Evolutionary conservation across 2,329 filamentous ascomycete genomes (phyloP), one percentile per base, ranked within the genome.

Genomic region (Botrytis galanthina): DNA sequence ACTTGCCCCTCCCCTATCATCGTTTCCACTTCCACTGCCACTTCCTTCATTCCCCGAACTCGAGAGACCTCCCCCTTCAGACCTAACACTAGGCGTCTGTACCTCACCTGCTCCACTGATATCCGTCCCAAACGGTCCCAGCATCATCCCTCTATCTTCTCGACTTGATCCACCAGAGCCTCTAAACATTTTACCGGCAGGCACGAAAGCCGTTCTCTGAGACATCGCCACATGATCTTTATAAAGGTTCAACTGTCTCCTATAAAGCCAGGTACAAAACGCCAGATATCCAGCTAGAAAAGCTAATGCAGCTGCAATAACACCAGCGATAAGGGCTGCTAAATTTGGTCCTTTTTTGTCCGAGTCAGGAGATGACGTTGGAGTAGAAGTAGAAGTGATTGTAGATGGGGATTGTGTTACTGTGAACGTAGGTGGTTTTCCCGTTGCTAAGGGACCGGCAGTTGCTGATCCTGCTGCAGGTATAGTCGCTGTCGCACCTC

Each of bases 181-280:
- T 29, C 57, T 42, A 61, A 44, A 73, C 59, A 70, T 70, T 32
- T 35, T 51, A 37, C 35, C 60, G 5, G 39, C 46, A 22, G 68
- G 68, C 9, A 46, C 82, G n/a, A 83, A 83, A 1, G 84, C 83
- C 69, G 88, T 87, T 6, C 87, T 85, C 78, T 93, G 91, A 2
- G 87, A 84, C 78, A 91, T 87, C 1, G 89, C 88, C 46, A 92
- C 87, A 79, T 94, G 92, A 48, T 87, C 84, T 81, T 91, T 90
- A 84, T 93, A 94, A 16, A 92, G 87, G 44, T 84, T 82, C 26
- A 94, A 87, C 80, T 92, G 91, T 67, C 90, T 90, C 42, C 91
- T 87, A 84, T 94, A 94, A 12, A 94, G 83, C 88, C 90, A 93
- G 29, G 88, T 87, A 82, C 90, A 92, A 84, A 92, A 93, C 63